Evolutionary conservation across 371 early-diverging fungal genomes (phyloP).

Genomic region (Mycotypha africana): DNA sequence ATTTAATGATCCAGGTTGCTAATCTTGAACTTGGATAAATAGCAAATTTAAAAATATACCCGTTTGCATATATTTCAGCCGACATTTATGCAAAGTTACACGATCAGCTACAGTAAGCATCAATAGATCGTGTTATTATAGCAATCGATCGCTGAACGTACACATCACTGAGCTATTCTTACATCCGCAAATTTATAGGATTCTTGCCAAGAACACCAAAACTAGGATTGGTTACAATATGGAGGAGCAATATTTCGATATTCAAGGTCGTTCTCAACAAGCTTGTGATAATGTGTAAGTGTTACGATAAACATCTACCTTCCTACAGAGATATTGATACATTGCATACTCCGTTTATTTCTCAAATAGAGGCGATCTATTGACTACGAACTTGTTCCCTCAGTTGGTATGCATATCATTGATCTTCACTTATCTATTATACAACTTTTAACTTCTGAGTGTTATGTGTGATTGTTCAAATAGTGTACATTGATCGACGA

Average conservation of each 20-base stretch:
- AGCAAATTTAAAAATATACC: conserved; percentile 13
- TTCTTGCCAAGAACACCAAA: conserved; percentile 5
- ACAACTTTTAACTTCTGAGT: no score
- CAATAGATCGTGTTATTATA: neutral
- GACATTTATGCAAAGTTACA: neutral
- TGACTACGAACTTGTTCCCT: no score
- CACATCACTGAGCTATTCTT: neutral
- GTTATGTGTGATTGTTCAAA: no score
- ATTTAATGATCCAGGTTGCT: no score
- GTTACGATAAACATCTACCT: neutral
- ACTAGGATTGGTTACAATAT: conserved; percentile 8
- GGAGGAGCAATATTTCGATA: conserved; percentile 13
- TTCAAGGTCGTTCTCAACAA: conserved; percentile 15
- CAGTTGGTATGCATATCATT: no score
- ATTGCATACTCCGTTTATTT: no score
- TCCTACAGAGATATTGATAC: no score
- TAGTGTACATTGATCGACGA: conserved; percentile 6
- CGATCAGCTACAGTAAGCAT: neutral
- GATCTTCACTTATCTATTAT: no score
- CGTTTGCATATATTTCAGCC: neutral
- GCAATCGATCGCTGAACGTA: neutral
- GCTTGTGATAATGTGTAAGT: conserved; percentile 13
- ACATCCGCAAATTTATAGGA: conserved; percentile 3
- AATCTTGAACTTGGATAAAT: no score
- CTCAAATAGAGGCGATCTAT: no score